Evolutionary conservation across 2,329 filamentous ascomycete genomes (phyloP).

Genomic region (Penicillium verrucosum): DNA sequence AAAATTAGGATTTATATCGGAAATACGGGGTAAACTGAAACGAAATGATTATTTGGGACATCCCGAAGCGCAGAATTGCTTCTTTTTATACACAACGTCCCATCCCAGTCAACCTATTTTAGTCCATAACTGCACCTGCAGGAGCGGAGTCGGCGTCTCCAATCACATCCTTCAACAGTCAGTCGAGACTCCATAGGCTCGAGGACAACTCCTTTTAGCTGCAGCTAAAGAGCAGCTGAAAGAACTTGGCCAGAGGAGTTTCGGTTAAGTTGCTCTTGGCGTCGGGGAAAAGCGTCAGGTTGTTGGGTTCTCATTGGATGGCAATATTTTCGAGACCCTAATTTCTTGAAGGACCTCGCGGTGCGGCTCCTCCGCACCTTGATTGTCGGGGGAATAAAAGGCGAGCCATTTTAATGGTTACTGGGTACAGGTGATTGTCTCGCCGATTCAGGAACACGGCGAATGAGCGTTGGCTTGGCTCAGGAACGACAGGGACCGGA

Average conservation of each 20-base stretch:
- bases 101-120: neutral
- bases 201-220: neutral
- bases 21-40: neutral
- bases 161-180: neutral
- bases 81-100: neutral
- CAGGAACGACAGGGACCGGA: neutral
- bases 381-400: neutral
- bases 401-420: neutral
- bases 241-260: neutral
- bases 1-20: neutral
- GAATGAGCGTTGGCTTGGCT: conserved; percentile 6
- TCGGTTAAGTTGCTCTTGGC: conserved; percentile 1
- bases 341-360: neutral
- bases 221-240: neutral
- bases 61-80: neutral
- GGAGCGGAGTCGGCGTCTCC: neutral
- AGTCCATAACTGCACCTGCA: neutral
- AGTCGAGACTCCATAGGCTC: neutral
- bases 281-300: neutral
- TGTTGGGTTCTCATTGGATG: neutral
- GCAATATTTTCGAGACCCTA: neutral
- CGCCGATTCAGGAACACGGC: conserved; percentile 12
- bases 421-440: neutral
- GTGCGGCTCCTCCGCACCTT: neutral
- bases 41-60: too few species aligned